Conservation (phyloP, 129 eudicot species). For the Solidago caesia region DNA sequence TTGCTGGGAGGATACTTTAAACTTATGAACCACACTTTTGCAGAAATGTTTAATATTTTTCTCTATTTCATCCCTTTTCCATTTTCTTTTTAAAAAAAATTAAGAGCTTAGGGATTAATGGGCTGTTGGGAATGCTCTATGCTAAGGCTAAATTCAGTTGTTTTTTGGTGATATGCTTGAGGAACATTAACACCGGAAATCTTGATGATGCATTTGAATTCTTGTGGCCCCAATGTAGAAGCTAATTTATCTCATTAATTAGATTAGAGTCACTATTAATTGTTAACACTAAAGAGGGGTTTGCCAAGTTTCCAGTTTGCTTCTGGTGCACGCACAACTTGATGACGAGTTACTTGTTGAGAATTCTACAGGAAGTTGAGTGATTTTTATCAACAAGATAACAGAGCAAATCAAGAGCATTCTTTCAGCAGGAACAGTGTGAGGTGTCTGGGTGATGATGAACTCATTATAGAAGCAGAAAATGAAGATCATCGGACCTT, state of each 20-base stretch:
- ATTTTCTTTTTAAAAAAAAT: too few species aligned
- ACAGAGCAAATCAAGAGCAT: background rate
- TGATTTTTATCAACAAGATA: background rate
- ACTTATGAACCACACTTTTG: too few species aligned
- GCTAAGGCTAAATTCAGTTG: conserved; percentile 21
- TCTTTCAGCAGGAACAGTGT: background rate
- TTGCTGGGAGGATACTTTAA: background rate
- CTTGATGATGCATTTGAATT: conserved; percentile 7
- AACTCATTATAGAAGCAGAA: background rate
- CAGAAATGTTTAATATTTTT: too few species aligned
- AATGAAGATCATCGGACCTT: background rate
- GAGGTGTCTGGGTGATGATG: conserved; percentile 1
- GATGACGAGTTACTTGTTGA: conserved; percentile 6
- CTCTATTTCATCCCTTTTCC: too few species aligned
- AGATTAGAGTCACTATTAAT: background rate
- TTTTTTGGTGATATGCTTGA: conserved; percentile 24
- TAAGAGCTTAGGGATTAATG: too few species aligned
- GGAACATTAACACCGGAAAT: conserved; percentile 17
- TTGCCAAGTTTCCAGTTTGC: conserved; percentile 21
- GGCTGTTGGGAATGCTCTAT: too few species aligned
- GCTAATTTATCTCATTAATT: background rate
- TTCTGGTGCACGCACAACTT: conserved; percentile 18
- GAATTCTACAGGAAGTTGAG: background rate
- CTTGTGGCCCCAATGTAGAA: conserved; percentile 5
- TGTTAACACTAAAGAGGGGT: background rate